These are phyloP conservation scores for Candida nanaspora DNA, from an alignment of 805 yeast species.

Conservation along the genomic window DNA sequence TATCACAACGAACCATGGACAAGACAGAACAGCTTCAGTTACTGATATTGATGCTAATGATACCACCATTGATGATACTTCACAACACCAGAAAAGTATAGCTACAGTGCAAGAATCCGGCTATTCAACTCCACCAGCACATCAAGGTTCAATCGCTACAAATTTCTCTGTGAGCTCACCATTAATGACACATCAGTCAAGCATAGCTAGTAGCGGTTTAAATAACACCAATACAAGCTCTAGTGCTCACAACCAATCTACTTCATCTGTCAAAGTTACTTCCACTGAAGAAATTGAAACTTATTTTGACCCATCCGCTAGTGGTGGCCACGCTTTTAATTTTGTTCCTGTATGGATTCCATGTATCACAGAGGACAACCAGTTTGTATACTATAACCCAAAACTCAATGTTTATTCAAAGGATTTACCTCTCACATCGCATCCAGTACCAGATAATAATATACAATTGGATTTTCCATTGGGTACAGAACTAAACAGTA, in stretches of 20 bases:
- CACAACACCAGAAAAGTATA: background rate
- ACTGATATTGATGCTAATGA: too few species aligned
- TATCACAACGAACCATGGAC: too few species aligned
- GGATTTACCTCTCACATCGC: constrained; percentile 44
- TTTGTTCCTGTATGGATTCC: constrained; percentile 55
- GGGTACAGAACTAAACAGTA: constrained; percentile 12
- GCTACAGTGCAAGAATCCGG: background rate
- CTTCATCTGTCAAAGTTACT: constrained; percentile 21
- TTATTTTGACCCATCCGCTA: constrained; percentile 13
- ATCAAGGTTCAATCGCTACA: constrained; percentile 3
- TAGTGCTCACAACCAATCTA: background rate
- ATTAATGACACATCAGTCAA: background rate
- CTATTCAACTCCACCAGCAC: background rate
- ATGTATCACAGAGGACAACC: constrained; percentile 45
- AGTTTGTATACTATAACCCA: constrained; percentile 51
- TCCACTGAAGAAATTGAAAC: constrained; percentile 20
- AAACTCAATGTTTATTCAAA: constrained; percentile 53
- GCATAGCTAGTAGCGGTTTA: background rate
- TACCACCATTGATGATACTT: background rate
- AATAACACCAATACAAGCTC: background rate
- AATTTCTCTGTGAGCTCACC: background rate
- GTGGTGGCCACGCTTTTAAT: constrained; percentile 14
- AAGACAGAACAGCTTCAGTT: too few species aligned
- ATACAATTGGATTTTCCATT: constrained; percentile 25
- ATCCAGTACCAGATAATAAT: constrained; percentile 28